A percentile compares a stretch with the other conserved stretches of the same genome.
These are phyloP conservation scores for Cytospora chrysosperma DNA, from an alignment of 2,329 filamentous ascomycete species.

Conservation along the genomic window DNA sequence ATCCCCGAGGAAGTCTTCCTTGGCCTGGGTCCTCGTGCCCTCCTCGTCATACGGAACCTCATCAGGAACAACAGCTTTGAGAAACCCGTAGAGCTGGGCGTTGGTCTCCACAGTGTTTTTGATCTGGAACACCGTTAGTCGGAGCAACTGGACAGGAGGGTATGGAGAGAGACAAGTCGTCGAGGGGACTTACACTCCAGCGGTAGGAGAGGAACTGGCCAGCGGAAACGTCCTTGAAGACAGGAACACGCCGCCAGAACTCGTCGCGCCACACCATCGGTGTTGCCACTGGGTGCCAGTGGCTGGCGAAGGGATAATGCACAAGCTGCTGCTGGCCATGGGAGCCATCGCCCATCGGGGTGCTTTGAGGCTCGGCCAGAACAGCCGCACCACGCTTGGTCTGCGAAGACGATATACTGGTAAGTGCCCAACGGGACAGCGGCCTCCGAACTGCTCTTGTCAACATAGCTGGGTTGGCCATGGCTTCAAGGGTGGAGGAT, in stretches of 20 bases:
- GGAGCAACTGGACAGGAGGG: not conserved
- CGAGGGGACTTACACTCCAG: constrained; percentile 50
- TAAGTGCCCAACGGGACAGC: not conserved
- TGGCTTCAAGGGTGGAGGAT: not conserved
- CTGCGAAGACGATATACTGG: not conserved
- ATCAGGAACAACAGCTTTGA: constrained; percentile 50
- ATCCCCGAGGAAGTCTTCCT: constrained; percentile 54
- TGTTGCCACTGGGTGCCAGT: not conserved
- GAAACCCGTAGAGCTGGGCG: constrained; percentile 47
- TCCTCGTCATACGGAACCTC: constrained; percentile 41
- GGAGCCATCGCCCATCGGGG: not conserved
- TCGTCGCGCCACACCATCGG: constrained; percentile 29
- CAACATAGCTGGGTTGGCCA: not conserved
- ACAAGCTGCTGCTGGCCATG: not conserved
- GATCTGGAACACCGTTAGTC: not conserved
- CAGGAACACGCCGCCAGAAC: constrained; percentile 52
- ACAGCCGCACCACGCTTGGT: not conserved
- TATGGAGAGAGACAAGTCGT: not conserved
- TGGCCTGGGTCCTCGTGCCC: constrained; percentile 40
- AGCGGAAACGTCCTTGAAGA: constrained; percentile 48
- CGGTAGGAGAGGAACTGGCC: constrained; percentile 52
- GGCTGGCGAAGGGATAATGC: not conserved
- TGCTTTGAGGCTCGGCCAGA: not conserved
- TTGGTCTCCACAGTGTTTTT: constrained; percentile 49
- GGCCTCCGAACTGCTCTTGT: not conserved